Percentiles rank a stretch among this genome's conserved stretches.
Evolutionary conservation across 495 filamentous ascomycete genomes (phyloP).

Genomic region (Aspergillus leporis): DNA sequence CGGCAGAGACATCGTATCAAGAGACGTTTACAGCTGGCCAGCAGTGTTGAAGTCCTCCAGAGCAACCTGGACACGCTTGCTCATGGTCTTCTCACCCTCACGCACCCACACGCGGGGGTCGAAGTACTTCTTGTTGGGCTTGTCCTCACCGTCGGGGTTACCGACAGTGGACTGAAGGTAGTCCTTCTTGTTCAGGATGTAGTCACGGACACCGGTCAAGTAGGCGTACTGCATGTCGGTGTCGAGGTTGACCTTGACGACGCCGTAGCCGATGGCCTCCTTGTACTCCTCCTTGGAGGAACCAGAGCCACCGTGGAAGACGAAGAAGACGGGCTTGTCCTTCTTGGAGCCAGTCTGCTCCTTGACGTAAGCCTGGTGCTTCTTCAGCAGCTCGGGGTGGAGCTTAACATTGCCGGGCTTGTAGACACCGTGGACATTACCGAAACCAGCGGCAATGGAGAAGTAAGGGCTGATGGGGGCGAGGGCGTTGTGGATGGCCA

Average conservation of each 20-base stretch:
- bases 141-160: conserved; percentile 92
- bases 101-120: conserved; percentile 76
- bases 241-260: conserved; percentile 95
- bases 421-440: conserved; percentile 99
- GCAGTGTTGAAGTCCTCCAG: conserved; percentile 92
- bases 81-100: conserved; percentile 98
- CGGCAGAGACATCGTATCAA: conserved; percentile 16
- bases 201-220: conserved; percentile 87
- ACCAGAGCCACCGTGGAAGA: conserved; percentile 98
- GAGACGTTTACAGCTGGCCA: conserved; percentile 68
- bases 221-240: conserved; percentile 75
- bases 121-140: conserved; percentile 99
- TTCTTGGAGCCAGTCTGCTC: conserved; percentile 65
- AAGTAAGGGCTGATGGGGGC: conserved; percentile 86
- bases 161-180: conserved; percentile 84
- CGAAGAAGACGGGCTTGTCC: conserved; percentile 94
- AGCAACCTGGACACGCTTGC: conserved; percentile 71
- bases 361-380: conserved; percentile 91
- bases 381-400: conserved; percentile 87
- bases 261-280: conserved; percentile 86
- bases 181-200: conserved; percentile 90
- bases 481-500: conserved; percentile 81
- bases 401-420: conserved; percentile 97
- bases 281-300: conserved; percentile 84
- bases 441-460: conserved; percentile 96